Evolutionary conservation across 2,329 filamentous ascomycete genomes (phyloP).

Genomic region (Cordyceps cicadae): DNA sequence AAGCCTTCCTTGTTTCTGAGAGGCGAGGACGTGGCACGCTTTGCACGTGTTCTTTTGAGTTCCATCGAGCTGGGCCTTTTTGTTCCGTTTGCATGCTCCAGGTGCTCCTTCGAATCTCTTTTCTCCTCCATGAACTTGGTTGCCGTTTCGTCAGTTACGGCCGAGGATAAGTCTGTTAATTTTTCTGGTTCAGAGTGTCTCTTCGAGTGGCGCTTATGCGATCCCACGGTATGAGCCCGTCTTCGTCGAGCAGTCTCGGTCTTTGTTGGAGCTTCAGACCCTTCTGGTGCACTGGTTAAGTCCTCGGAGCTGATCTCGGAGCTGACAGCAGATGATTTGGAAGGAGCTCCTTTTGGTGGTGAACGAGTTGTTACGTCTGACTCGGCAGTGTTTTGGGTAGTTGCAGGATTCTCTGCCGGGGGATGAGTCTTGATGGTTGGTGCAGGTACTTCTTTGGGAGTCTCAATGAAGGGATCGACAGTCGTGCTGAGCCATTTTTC

Average conservation of each 20-base stretch:
- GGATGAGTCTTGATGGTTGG: conserved; percentile 1
- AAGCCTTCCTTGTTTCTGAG: conserved; percentile 45
- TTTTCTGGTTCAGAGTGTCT: not conserved
- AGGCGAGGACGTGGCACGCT: conserved; percentile 40
- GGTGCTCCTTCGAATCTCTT: not conserved
- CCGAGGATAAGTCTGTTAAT: not conserved
- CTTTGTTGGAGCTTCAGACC: not conserved
- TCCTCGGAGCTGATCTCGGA: not conserved
- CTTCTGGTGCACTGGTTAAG: not conserved
- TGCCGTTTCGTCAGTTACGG: conserved; percentile 1
- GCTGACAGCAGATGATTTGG: not conserved
- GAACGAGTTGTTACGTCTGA: not conserved
- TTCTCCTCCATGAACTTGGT: conserved; percentile 5
- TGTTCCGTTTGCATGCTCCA: conserved; percentile 18
- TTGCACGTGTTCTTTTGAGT: conserved; percentile 49
- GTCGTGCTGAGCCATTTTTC: conserved; percentile 58
- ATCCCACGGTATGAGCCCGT: not conserved
- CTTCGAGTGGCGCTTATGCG: not conserved
- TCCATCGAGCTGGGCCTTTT: conserved; percentile 26
- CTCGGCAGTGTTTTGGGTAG: not conserved
- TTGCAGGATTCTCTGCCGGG: not conserved
- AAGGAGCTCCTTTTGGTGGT: not conserved
- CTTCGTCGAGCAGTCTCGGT: not conserved
- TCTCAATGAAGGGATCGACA: conserved; percentile 53
- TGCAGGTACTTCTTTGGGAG: conserved; percentile 11